These are phyloP conservation scores for Ambrosia trifida DNA, from an alignment of 129 eudicot genomes.

Conservation along the genomic window DNA sequence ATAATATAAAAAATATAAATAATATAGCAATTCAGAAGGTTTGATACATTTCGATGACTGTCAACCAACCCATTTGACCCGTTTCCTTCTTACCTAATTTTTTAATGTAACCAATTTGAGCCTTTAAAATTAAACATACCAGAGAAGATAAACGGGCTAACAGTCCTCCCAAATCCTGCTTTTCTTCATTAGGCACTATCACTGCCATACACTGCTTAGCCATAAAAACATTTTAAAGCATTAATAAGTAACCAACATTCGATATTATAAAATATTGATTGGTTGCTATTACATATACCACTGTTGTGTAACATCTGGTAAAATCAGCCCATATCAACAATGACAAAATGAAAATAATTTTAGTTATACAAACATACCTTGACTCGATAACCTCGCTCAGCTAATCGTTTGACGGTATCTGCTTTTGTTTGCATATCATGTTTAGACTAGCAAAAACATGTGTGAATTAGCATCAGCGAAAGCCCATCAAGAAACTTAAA, in stretches of 20 bases:
- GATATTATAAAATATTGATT: slow-evolving; percentile 10
- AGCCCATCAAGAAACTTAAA: not conserved
- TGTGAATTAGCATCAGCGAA: slow-evolving; percentile 12
- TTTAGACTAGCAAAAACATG: slow-evolving; percentile 43
- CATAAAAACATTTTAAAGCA: slow-evolving; percentile 22
- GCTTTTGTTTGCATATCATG: slow-evolving; percentile 83
- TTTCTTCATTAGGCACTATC: slow-evolving; percentile 36
- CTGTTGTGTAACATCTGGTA: not conserved
- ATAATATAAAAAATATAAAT: not conserved
- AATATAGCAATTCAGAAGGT: not conserved
- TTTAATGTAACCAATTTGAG: not conserved
- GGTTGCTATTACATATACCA: not conserved
- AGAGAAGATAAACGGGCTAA: slow-evolving; percentile 56
- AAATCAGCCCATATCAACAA: slow-evolving; percentile 16
- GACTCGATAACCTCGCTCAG: slow-evolving; percentile 82
- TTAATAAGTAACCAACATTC: slow-evolving; percentile 9
- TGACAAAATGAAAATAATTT: not conserved
- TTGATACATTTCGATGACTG: not conserved
- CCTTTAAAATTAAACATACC: slow-evolving; percentile 39
- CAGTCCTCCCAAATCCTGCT: slow-evolving; percentile 47
- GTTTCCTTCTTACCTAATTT: not conserved
- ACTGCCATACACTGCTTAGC: slow-evolving; percentile 53
- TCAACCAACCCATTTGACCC: not conserved
- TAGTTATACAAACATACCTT: slow-evolving; percentile 52
- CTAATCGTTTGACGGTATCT: slow-evolving; percentile 53